Percentiles rank a stretch among this genome's conserved stretches.
Conservation (phyloP, 176 grass and related monocot species). For the Typha latifolia region DNA sequence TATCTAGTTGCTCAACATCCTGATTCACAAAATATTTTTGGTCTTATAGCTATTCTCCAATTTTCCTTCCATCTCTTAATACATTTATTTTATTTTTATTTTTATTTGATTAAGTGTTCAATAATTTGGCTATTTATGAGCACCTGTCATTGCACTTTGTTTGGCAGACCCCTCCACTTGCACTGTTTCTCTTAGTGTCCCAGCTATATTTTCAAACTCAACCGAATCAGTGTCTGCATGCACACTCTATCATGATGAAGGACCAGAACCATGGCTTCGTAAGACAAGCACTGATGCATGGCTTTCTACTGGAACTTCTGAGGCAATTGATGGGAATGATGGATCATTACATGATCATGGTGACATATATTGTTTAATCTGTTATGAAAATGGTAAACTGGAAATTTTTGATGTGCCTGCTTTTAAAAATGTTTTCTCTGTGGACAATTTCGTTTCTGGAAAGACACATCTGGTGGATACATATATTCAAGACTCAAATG, state of each 20-base stretch:
- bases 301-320: constrained; percentile 61
- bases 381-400: constrained; percentile 78
- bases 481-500: constrained; percentile 13
- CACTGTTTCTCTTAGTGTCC: constrained; percentile 56
- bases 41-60: no score
- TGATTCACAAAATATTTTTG: no score
- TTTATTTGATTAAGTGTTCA: no score
- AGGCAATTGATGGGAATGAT: constrained; percentile 49
- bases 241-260: constrained; percentile 83
- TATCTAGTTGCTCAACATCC: no score
- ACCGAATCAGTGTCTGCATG: constrained; percentile 55
- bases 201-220: constrained; percentile 46
- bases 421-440: constrained; percentile 67
- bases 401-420: constrained; percentile 82
- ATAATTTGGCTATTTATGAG: background rate
- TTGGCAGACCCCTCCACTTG: constrained; percentile 61
- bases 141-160: constrained; percentile 14
- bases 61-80: no score
- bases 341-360: constrained; percentile 47
- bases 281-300: constrained; percentile 79
- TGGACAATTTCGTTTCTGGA: constrained; percentile 70
- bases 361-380: constrained; percentile 85
- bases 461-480: constrained; percentile 48
- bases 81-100: no score
- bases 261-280: constrained; percentile 66